phyloP scores from a whole-genome alignment of 352 stramenopile genomes.

The Phytophthora pinifolia region DNA sequence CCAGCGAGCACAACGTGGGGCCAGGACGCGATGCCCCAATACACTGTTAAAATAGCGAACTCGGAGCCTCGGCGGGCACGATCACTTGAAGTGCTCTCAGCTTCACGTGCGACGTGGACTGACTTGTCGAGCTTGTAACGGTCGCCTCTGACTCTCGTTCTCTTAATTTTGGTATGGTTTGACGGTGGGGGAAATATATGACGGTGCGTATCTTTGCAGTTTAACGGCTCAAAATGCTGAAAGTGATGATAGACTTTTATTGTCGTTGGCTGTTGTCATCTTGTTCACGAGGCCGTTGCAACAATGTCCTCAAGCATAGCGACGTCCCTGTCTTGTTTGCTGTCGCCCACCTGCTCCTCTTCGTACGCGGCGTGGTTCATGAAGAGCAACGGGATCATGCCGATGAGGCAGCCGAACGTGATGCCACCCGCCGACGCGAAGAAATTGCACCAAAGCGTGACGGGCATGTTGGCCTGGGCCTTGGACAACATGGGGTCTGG shows the following conservation, averaged over 20 bases:
- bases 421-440: slow-evolving; percentile 82
- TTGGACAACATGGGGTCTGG: slow-evolving; percentile 75
- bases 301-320: neutral
- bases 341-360: slow-evolving; percentile 42
- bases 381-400: slow-evolving; percentile 91
- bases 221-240: slow-evolving; percentile 6
- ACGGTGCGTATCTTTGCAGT: slow-evolving; percentile 21
- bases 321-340: slow-evolving; percentile 9
- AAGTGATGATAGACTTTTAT: too few relatives aligned
- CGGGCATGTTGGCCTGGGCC: slow-evolving; percentile 70
- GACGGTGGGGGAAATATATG: slow-evolving; percentile 26
- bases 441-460: slow-evolving; percentile 79
- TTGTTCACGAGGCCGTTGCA: slow-evolving; percentile 1
- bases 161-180: slow-evolving; percentile 27
- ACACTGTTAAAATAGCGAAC: slow-evolving; percentile 28
- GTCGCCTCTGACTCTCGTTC: neutral
- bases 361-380: slow-evolving; percentile 78
- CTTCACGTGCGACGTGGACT: slow-evolving; percentile 13
- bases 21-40: slow-evolving; percentile 7
- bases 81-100: slow-evolving; percentile 14
- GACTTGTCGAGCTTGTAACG: slow-evolving; percentile 15
- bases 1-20: slow-evolving; percentile 4
- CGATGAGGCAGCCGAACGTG: slow-evolving; percentile 86
- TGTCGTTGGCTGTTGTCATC: too few relatives aligned
- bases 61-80: slow-evolving; percentile 9